Evolutionary conservation across 352 stramenopile species (phyloP).

Genomic region (Pythium dissotocum): DNA sequence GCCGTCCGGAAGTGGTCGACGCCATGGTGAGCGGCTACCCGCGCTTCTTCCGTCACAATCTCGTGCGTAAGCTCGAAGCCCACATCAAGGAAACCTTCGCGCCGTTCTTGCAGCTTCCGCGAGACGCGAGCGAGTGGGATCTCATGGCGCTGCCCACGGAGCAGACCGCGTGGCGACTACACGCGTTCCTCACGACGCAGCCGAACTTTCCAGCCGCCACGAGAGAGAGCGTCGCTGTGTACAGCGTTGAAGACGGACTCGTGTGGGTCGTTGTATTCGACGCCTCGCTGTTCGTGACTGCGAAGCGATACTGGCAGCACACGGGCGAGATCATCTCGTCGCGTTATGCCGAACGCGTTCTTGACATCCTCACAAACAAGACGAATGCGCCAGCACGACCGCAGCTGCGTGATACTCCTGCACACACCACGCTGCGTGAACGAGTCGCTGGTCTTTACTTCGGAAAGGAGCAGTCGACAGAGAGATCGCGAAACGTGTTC

Average conservation of each 20-base stretch:
- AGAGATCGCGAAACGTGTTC: slow-evolving; percentile 45
- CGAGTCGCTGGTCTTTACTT: slow-evolving; percentile 65
- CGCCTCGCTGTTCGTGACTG: slow-evolving; percentile 36
- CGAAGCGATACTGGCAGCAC: slow-evolving; percentile 93
- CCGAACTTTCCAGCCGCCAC: slow-evolving; percentile 12
- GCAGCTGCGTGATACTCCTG: slow-evolving; percentile 24
- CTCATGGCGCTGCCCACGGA: slow-evolving; percentile 58
- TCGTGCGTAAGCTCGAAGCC: slow-evolving; percentile 70
- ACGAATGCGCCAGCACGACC: slow-evolving; percentile 15
- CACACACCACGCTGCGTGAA: slow-evolving; percentile 45
- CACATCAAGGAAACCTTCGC: slow-evolving; percentile 30
- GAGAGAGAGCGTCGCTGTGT: slow-evolving; percentile 30
- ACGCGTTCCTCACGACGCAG: slow-evolving; percentile 60
- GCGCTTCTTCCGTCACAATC: slow-evolving; percentile 91
- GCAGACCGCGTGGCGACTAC: slow-evolving; percentile 55
- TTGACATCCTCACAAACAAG: slow-evolving; percentile 45
- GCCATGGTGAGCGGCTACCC: slow-evolving; percentile 90
- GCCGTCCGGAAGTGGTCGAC: slow-evolving; percentile 52
- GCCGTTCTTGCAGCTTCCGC: slow-evolving; percentile 31
- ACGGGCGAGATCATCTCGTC: slow-evolving; percentile 91
- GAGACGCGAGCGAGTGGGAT: slow-evolving; percentile 34
- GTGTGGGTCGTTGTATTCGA: slow-evolving; percentile 82
- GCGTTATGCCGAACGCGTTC: slow-evolving; percentile 68
- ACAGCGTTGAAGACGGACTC: slow-evolving; percentile 45
- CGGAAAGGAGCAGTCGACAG: slow-evolving; percentile 7